Percentiles rank a stretch among this genome's conserved stretches.
phyloP scores from a whole-genome alignment of 768 basidiomycete species.

The Phanerochaete sordida region DNA sequence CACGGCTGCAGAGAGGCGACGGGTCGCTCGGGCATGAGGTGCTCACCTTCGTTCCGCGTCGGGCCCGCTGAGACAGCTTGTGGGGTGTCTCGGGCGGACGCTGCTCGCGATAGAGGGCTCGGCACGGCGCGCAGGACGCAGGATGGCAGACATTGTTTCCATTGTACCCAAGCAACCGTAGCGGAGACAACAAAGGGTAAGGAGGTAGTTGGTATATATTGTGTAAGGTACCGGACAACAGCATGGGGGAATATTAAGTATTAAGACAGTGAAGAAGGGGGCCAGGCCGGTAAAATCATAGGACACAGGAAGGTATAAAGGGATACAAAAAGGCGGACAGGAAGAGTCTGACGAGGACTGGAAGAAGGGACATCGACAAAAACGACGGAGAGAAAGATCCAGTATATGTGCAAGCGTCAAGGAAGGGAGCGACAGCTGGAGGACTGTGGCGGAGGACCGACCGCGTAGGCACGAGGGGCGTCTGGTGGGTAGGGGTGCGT shows the following conservation, averaged over 20 bases:
- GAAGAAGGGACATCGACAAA: background rate
- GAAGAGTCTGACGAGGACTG: background rate
- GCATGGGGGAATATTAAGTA: background rate
- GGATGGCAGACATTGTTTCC: background rate
- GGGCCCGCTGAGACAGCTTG: background rate
- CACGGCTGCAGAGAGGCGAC: background rate
- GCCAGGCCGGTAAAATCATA: background rate
- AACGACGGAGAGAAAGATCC: slow-evolving; percentile 1
- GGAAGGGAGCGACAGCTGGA: background rate
- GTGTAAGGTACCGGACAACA: slow-evolving; percentile 8
- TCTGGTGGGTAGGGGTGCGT: background rate
- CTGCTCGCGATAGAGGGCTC: too few relatives aligned
- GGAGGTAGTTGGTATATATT: slow-evolving; percentile 7
- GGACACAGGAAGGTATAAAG: background rate
- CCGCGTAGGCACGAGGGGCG: background rate
- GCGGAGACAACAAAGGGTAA: background rate
- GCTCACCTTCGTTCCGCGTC: background rate
- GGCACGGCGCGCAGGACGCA: background rate
- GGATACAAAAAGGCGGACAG: background rate
- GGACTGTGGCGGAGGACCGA: background rate
- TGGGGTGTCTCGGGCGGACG: too few relatives aligned
- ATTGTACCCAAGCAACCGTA: background rate
- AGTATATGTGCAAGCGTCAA: background rate
- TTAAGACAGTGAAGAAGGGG: slow-evolving; percentile 2
- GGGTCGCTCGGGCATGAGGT: background rate